A percentile compares a stretch with the other conserved stretches of the same genome.
Conservation (phyloP, 2,329 filamentous ascomycete species). For the Phialocephala subalpina region DNA sequence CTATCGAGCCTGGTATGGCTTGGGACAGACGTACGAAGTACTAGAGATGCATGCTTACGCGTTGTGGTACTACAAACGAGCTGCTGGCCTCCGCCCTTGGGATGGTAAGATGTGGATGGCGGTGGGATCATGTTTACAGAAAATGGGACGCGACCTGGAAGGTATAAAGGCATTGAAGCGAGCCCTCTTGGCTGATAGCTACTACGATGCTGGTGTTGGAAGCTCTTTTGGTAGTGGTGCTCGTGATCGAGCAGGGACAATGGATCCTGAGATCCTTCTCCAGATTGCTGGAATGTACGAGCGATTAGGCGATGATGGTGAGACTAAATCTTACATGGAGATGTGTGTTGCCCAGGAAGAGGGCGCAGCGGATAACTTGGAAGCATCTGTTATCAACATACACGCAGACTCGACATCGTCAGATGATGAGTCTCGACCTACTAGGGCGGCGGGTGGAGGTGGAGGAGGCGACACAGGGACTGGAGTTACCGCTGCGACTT, state of each 20-base stretch:
- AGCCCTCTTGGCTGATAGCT: conserved; percentile 86
- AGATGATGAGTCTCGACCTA: conserved; percentile 46
- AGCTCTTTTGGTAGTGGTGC: conserved; percentile 50
- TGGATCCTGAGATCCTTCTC: conserved; percentile 90
- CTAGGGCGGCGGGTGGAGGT: conserved; percentile 46
- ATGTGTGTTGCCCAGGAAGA: conserved; percentile 93
- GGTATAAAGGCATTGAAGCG: conserved; percentile 96
- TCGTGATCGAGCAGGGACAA: conserved; percentile 58
- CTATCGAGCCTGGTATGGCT: conserved; percentile 96
- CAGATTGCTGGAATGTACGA: conserved; percentile 94
- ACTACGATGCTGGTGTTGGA: conserved; percentile 73
- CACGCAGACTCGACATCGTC: conserved; percentile 65
- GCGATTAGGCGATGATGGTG: conserved; percentile 75
- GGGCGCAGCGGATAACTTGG: conserved; percentile 59
- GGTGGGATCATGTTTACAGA: conserved; percentile 89
- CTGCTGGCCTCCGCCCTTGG: conserved; percentile 90
- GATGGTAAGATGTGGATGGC: conserved; percentile 99
- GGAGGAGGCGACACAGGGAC: conserved; percentile 62
- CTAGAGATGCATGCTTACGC: conserved; percentile 98
- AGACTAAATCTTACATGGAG: conserved; percentile 95
- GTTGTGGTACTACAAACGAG: conserved; percentile 96
- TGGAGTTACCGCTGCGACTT: conserved; percentile 90
- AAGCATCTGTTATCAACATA: conserved; percentile 53
- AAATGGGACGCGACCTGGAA: conserved; percentile 86
- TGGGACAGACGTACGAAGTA: conserved; percentile 97